Evolutionary conservation across 768 basidiomycete genomes (phyloP).

Genomic region (Saitozyma sp.): DNA sequence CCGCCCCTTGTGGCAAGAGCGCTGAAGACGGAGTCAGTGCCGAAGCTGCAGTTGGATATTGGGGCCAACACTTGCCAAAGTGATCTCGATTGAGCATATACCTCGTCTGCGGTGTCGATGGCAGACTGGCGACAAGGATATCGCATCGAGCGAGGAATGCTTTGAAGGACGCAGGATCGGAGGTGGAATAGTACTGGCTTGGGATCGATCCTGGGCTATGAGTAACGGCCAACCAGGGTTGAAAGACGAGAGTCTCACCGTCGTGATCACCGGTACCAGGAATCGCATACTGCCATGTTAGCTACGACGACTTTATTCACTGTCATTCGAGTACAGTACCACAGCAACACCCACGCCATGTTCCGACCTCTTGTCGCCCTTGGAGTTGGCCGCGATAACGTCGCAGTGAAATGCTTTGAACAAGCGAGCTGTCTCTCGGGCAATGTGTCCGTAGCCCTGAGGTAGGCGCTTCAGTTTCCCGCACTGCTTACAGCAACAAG

Average conservation of each 20-base stretch:
- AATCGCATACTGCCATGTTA: constrained; percentile 32
- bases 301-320: not conserved
- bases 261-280: constrained; percentile 45
- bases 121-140: constrained; percentile 43
- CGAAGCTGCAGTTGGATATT: not conserved
- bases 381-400: constrained; percentile 48
- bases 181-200: constrained; percentile 29
- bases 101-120: constrained; percentile 38
- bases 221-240: not conserved
- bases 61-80: constrained; percentile 28
- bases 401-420: constrained; percentile 35
- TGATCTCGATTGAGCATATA: constrained; percentile 30
- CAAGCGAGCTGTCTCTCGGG: constrained; percentile 42
- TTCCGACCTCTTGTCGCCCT: constrained; percentile 33
- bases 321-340: not conserved
- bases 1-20: constrained; percentile 39
- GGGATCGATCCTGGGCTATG: constrained; percentile 32
- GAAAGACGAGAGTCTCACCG: constrained; percentile 15
- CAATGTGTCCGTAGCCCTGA: constrained; percentile 46
- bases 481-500: not conserved
- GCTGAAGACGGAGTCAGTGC: constrained; percentile 14
- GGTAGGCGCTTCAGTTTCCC: not conserved
- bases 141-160: constrained; percentile 35
- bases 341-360: constrained; percentile 32
- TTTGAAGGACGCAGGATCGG: constrained; percentile 28